Evolutionary conservation across 306 rosid genomes (phyloP).

Genomic region (Luffa aegyptiaca): DNA sequence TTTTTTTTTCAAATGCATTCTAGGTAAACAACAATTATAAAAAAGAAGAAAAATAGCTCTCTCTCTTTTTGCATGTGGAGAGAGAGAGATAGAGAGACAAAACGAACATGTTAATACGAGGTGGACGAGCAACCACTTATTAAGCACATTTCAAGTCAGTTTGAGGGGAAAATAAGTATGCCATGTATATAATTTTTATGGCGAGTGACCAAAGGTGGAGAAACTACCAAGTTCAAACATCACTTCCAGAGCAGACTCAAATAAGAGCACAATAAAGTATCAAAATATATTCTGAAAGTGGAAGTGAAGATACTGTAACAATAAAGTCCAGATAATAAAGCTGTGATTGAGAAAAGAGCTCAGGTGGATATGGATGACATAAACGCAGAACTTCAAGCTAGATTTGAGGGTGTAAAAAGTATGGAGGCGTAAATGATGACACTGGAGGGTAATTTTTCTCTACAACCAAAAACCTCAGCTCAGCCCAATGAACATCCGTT

Average conservation of each 20-base stretch:
- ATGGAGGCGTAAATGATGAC: not conserved
- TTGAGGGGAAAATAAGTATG: not conserved
- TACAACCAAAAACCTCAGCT: not conserved
- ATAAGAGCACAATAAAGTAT: not conserved
- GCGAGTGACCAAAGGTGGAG: not conserved
- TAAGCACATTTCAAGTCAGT: not conserved
- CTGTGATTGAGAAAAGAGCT: not conserved
- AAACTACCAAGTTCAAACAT: not conserved
- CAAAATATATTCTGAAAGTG: not conserved
- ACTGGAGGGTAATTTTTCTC: not conserved
- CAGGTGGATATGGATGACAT: not conserved
- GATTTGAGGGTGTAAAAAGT: not conserved
- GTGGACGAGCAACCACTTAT: not conserved
- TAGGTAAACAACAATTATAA: not conserved
- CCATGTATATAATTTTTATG: not conserved
- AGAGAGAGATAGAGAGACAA: not conserved
- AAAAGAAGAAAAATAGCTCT: not conserved
- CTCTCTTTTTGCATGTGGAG: not conserved
- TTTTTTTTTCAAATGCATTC: not conserved
- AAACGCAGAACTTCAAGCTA: not conserved
- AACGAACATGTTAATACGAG: not conserved
- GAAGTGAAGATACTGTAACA: not conserved
- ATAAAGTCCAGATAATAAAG: not conserved
- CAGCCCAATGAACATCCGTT: not conserved
- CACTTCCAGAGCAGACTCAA: not conserved